Evolutionary conservation across 345 rosid species (phyloP), one percentile per base, ranked within the genome.

Genomic region (Arabidopsis arenosa): DNA sequence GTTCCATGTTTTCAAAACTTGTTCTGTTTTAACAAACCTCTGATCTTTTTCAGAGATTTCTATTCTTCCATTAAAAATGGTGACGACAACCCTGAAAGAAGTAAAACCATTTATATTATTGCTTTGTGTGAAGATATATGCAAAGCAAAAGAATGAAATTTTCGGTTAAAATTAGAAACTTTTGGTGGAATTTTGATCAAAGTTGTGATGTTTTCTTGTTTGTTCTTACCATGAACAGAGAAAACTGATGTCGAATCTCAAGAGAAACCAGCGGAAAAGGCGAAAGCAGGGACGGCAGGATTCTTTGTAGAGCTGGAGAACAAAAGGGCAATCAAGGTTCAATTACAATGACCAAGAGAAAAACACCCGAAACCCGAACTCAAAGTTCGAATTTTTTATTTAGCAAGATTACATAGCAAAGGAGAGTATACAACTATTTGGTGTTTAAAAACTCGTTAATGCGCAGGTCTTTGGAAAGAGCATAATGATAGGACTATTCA

Each of bases 401-500:
- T 28, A 28, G 23, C 26, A 40, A 59, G 59, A 59, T 37, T 59
- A 49, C 66, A 28, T 66, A 17, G 17, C 74, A 39, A 35, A 60
- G 11, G 3, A 65, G 39, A 74, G 39, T 65, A 10, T 65, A 65
- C 54, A 6, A 56, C 2, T 47, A 51, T n/a, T 21, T 0, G 75
- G 47, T 68, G 32, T 60, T 65, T 23, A 1, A 70, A 76, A 14
- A 44, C 32, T 69, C 41, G 3, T 41, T 11, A 10, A 44, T 70
- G 59, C 32, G 72, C 86, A 87, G 93, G 96, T 93, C 52, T 87
- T 87, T 55, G 90, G 93, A 51, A 91, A 84, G 86, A 84, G 86
- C 83, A 78, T 75, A 39, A 3, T 89, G 54, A 78, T 88, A 13
- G 92, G 92, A 62, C 75, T 93, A 32, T 63, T 62, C 51, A 79